A percentile compares a stretch with the other conserved stretches of the same genome.
phyloP scores from a whole-genome alignment of 2,329 filamentous ascomycete genomes.

The Cadophora sp. region DNA sequence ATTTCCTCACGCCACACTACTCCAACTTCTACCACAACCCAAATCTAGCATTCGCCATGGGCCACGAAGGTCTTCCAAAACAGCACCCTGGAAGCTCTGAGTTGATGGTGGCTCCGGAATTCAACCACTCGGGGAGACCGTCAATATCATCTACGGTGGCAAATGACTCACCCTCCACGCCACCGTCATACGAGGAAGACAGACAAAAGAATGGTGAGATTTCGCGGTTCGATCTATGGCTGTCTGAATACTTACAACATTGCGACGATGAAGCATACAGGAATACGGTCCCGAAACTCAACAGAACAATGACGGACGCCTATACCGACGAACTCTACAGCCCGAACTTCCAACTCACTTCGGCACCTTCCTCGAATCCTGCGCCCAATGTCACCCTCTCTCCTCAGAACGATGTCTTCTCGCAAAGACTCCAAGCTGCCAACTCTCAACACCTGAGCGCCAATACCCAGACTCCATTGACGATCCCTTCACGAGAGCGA shows the following conservation, averaged over 20 bases:
- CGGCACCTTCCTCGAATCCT: conserved; percentile 58
- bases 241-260: conserved; percentile 73
- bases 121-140: conserved; percentile 38
- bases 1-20: conserved; percentile 47
- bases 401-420: conserved; percentile 67
- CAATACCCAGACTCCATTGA: conserved; percentile 56
- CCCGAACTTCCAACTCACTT: conserved; percentile 66
- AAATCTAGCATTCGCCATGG: conserved; percentile 40
- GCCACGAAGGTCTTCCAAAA: conserved; percentile 38
- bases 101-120: conserved; percentile 43
- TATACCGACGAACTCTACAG: conserved; percentile 87
- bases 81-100: conserved; percentile 38
- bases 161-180: conserved; percentile 66
- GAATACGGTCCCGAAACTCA: conserved; percentile 75
- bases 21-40: conserved; percentile 48
- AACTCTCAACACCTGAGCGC: conserved; percentile 75
- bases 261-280: conserved; percentile 54
- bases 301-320: conserved; percentile 85
- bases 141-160: conserved; percentile 67
- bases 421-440: conserved; percentile 78
- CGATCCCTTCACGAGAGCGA: conserved; percentile 62
- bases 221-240: conserved; percentile 51
- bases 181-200: conserved; percentile 57
- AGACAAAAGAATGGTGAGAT: conserved; percentile 63
- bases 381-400: conserved; percentile 54